A percentile compares a stretch with the other conserved stretches of the same genome.
phyloP scores from a whole-genome alignment of 306 rosid species.

The Elaeagnus macrophylla region DNA sequence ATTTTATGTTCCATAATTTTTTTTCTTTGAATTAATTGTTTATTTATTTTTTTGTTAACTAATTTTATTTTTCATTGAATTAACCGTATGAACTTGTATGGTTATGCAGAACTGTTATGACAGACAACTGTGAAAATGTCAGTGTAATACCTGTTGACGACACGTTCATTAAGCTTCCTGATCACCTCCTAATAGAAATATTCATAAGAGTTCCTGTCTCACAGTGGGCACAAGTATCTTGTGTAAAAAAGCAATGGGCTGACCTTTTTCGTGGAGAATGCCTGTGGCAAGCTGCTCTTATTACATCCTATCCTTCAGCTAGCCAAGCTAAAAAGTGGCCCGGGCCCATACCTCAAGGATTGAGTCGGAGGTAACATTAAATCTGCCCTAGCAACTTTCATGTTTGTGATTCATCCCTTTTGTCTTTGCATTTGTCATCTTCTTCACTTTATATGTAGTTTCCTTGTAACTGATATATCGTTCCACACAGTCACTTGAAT shows the following conservation, averaged over 20 bases:
- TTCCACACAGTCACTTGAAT: too few relatives aligned
- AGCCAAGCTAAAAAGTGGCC: conserved; percentile 52
- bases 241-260: conserved; percentile 69
- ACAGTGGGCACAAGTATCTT: conserved; percentile 44
- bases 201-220: conserved; percentile 41
- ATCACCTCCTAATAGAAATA: conserved; percentile 57
- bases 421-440: not conserved
- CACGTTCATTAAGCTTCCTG: conserved; percentile 46
- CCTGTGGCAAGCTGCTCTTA: conserved; percentile 69
- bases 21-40: not conserved
- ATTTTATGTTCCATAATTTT: too few relatives aligned
- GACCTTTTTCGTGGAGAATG: conserved; percentile 38
- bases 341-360: conserved; percentile 52
- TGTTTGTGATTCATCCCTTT: not conserved
- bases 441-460: too few relatives aligned
- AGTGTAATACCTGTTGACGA: conserved; percentile 14
- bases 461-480: too few relatives aligned
- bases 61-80: not conserved
- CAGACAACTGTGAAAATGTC: conserved; percentile 9
- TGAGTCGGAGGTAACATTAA: conserved; percentile 40
- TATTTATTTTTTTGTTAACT: not conserved
- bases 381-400: conserved; percentile 4
- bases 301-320: conserved; percentile 35
- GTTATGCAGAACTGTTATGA: conserved; percentile 34
- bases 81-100: not conserved